These are phyloP conservation scores for Paramyrothecium roridum DNA, from an alignment of 2,329 filamentous ascomycete genomes.

Conservation along the genomic window DNA sequence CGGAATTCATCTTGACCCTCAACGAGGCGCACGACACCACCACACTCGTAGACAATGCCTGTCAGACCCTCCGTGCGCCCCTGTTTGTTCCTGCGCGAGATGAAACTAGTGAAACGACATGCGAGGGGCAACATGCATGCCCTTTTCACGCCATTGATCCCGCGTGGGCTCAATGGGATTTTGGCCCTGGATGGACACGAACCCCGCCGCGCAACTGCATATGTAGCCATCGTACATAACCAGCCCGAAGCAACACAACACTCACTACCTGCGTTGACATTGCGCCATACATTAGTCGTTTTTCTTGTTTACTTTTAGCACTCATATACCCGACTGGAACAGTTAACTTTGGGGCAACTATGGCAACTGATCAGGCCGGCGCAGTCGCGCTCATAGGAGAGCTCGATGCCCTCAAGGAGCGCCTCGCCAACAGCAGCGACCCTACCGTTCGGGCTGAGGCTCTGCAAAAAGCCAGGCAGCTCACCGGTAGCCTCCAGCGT, in stretches of 20 bases:
- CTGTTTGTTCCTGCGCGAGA: neutral
- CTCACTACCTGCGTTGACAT: neutral
- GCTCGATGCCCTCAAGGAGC: neutral
- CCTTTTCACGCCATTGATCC: neutral
- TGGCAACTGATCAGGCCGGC: neutral
- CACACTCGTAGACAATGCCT: neutral
- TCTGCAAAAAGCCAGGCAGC: neutral
- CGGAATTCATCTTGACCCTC: neutral
- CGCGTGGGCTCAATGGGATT: too few species aligned
- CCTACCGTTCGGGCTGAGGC: neutral
- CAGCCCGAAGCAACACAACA: neutral
- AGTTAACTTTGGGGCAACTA: neutral
- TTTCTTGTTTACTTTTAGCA: neutral
- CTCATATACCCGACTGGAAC: neutral
- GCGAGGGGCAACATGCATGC: neutral
- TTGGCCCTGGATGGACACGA: too few species aligned
- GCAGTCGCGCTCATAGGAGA: neutral
- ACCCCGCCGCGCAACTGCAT: neutral
- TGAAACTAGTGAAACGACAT: neutral
- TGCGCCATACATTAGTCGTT: neutral
- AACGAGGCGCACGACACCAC: neutral
- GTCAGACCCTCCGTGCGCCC: neutral
- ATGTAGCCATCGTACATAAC: neutral
- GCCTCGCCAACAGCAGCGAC: neutral
- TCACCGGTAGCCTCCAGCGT: neutral